Percentiles rank a stretch among this genome's conserved stretches.
Evolutionary conservation across 2,329 filamentous ascomycete species (phyloP).

Genomic region (Cladophialophora psammophila): DNA sequence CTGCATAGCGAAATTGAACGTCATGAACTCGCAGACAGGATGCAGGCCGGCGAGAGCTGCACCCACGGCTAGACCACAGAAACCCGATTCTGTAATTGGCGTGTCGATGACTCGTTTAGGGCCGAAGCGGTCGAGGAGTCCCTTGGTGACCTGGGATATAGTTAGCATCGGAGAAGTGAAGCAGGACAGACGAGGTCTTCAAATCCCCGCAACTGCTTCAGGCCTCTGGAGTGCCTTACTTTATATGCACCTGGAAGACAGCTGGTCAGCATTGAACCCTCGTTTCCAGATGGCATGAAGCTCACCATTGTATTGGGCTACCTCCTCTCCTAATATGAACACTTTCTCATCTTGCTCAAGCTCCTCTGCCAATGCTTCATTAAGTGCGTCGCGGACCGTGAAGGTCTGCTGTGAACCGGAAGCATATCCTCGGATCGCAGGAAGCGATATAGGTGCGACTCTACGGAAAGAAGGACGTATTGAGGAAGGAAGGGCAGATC

Average conservation of each 20-base stretch:
- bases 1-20: conserved; percentile 99
- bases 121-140: conserved; percentile 93
- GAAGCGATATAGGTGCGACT: conserved; percentile 56
- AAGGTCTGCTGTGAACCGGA: conserved; percentile 79
- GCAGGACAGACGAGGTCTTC: not conserved
- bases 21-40: conserved; percentile 92
- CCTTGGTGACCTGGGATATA: conserved; percentile 77
- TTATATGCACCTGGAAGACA: conserved; percentile 69
- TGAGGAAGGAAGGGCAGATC: conserved; percentile 47
- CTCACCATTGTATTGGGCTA: conserved; percentile 99
- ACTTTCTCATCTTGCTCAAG: conserved; percentile 93
- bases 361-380: conserved; percentile 97
- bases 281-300: conserved; percentile 43
- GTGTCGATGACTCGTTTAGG: conserved; percentile 98
- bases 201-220: not conserved
- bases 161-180: not conserved
- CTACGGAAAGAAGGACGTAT: conserved; percentile 47
- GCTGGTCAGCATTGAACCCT: conserved; percentile 12
- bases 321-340: conserved; percentile 95
- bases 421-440: conserved; percentile 63
- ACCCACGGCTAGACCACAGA: conserved; percentile 90
- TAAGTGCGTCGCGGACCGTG: conserved; percentile 95
- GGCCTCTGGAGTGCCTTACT: not conserved
- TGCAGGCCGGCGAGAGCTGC: conserved; percentile 93
- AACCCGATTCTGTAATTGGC: conserved; percentile 97